Evolutionary conservation across 148 eudicot genomes (phyloP).

Genomic region (Fagopyrum tataricum): DNA sequence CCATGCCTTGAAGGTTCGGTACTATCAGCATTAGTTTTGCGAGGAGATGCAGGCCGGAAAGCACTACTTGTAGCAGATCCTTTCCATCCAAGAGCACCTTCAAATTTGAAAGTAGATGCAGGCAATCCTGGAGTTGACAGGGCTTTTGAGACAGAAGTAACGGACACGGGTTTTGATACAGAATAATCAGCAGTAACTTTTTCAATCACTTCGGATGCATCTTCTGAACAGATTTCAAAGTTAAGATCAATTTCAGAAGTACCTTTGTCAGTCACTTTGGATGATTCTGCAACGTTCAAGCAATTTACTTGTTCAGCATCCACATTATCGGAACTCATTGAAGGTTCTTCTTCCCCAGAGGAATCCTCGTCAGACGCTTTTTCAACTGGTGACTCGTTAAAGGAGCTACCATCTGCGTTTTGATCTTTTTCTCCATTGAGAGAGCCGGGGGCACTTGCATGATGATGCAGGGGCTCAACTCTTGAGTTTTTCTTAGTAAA

Average conservation of each 20-base stretch:
- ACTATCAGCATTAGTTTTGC: constrained; percentile 46
- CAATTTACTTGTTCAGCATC: constrained; percentile 28
- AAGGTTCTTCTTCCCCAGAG: constrained; percentile 17
- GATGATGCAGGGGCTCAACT: constrained; percentile 17
- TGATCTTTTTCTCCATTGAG: constrained; percentile 26
- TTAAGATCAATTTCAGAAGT: constrained; percentile 61
- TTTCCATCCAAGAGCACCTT: constrained; percentile 88
- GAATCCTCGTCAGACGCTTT: constrained; percentile 24
- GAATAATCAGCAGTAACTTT: constrained; percentile 30
- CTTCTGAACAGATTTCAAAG: constrained; percentile 42
- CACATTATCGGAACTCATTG: constrained; percentile 20
- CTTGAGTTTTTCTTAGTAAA: constrained; percentile 44
- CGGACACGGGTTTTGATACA: constrained; percentile 41
- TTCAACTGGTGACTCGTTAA: constrained; percentile 26
- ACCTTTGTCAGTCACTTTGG: constrained; percentile 42
- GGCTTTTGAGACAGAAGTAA: constrained; percentile 71
- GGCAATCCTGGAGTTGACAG: constrained; percentile 51
- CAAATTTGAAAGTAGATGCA: constrained; percentile 60
- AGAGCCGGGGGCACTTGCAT: constrained; percentile 38
- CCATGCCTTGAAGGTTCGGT: constrained; percentile 30
- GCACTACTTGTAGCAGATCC: constrained; percentile 96
- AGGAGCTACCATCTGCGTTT: constrained; percentile 21
- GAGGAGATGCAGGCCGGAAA: constrained; percentile 66
- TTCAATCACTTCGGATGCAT: constrained; percentile 16
- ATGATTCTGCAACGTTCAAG: constrained; percentile 37